A percentile compares a stretch with the other conserved stretches of the same genome.
Conservation (phyloP, 2,329 filamentous ascomycete species). For the Penicillium sp. region DNA sequence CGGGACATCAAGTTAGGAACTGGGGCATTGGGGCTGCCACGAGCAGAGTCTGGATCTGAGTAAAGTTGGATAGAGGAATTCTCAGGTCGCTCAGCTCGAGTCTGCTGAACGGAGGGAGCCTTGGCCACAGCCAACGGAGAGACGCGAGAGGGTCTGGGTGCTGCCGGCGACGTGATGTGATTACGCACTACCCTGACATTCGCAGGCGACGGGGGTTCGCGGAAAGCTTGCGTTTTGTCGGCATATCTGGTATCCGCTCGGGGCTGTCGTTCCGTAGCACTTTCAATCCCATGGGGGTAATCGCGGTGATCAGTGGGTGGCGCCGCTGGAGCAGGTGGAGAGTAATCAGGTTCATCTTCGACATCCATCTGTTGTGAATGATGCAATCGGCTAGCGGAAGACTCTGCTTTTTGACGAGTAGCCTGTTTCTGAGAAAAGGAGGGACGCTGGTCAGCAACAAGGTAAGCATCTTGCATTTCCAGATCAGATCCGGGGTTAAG, state of each 20-base stretch:
- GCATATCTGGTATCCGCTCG: constrained; percentile 39
- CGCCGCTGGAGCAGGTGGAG: constrained; percentile 46
- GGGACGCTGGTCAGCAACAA: constrained; percentile 38
- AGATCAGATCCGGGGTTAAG: constrained; percentile 40
- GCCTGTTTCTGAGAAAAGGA: constrained; percentile 33
- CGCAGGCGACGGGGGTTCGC: constrained; percentile 39
- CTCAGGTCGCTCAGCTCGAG: constrained; percentile 51
- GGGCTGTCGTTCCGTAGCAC: constrained; percentile 40
- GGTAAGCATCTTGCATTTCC: constrained; percentile 42
- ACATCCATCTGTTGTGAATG: constrained; percentile 32
- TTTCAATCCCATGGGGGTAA: constrained; percentile 25
- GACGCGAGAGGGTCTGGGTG: constrained; percentile 73
- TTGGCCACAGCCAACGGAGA: constrained; percentile 59
- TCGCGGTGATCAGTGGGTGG: constrained; percentile 33
- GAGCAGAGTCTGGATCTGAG: constrained; percentile 34
- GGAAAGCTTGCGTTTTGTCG: constrained; percentile 43
- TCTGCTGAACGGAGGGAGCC: constrained; percentile 55
- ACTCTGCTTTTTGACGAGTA: constrained; percentile 24
- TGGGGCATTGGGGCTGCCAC: constrained; percentile 48
- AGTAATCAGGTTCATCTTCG: constrained; percentile 51
- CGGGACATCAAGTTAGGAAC: constrained; percentile 48
- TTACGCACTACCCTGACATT: constrained; percentile 67
- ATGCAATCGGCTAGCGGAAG: constrained; percentile 20
- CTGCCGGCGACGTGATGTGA: constrained; percentile 71
- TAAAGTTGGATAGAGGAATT: constrained; percentile 29